Evolutionary conservation across 306 rosid species (phyloP).

Genomic region (Rosa lucieae): DNA sequence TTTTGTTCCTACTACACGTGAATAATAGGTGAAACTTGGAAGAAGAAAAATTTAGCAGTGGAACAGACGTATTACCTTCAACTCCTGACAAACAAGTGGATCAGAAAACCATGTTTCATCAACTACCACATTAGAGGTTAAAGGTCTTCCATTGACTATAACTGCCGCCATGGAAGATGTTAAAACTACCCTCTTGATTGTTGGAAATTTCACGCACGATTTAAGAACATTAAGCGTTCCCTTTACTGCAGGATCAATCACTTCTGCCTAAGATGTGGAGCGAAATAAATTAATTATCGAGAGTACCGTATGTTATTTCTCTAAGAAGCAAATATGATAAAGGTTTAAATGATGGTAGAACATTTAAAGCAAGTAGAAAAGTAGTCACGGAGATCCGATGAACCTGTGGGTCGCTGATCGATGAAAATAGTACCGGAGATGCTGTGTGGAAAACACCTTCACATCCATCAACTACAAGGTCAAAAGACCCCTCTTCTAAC

Average conservation of each 20-base stretch:
- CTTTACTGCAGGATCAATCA: slow-evolving; percentile 32
- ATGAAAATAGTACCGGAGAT: slow-evolving; percentile 21
- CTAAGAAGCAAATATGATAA: neutral
- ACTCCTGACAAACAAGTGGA: slow-evolving; percentile 17
- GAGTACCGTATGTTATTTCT: neutral
- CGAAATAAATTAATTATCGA: neutral
- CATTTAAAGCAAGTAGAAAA: neutral
- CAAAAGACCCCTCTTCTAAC: slow-evolving; percentile 51
- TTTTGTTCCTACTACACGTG: no score
- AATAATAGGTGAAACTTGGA: neutral
- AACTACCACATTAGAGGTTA: slow-evolving; percentile 18
- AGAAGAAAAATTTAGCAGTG: no score
- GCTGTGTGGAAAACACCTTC: slow-evolving; percentile 59
- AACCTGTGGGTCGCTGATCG: slow-evolving; percentile 42
- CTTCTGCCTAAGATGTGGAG: slow-evolving; percentile 17
- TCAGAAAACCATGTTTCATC: slow-evolving; percentile 39
- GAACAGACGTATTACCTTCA: slow-evolving; percentile 17
- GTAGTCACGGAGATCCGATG: neutral
- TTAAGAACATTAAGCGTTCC: slow-evolving; percentile 35
- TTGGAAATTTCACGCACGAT: slow-evolving; percentile 23
- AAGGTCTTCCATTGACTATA: neutral
- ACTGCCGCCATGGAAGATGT: slow-evolving; percentile 36
- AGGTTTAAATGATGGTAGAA: neutral
- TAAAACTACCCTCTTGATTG: slow-evolving; percentile 29
- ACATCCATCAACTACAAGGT: slow-evolving; percentile 41